Evolutionary conservation across 139 green algal genomes (phyloP).

Genomic region (Volvox reticuliferus): DNA sequence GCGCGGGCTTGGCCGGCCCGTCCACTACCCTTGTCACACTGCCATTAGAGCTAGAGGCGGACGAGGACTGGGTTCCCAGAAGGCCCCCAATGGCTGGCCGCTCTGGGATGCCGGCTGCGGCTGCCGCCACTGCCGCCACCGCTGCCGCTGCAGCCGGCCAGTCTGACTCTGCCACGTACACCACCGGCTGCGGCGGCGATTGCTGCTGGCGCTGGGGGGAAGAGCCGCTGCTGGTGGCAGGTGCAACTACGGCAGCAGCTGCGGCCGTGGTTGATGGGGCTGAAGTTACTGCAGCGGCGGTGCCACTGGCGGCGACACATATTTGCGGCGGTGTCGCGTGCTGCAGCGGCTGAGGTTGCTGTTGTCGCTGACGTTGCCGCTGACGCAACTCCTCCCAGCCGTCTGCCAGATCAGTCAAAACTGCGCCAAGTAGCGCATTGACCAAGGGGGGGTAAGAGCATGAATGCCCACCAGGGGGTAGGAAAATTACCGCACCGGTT

Average conservation of each 20-base stretch:
- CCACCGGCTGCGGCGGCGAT: neutral
- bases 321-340: neutral
- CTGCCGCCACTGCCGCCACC: neutral
- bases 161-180: conserved; percentile 20
- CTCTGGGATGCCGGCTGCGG: neutral
- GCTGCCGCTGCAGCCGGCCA: neutral
- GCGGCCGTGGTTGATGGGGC: neutral
- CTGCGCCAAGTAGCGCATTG: neutral
- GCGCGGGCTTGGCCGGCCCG: neutral
- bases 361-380: neutral
- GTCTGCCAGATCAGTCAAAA: conserved; percentile 9
- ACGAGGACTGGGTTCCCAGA: neutral
- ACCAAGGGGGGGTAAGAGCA: neutral
- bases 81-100: neutral
- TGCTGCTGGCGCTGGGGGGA: neutral
- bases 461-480: neutral
- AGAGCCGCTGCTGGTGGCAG: neutral
- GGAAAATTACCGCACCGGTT: neutral
- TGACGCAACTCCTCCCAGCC: conserved; percentile 11
- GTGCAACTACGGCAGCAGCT: neutral
- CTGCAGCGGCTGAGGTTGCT: neutral
- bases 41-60: neutral
- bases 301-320: neutral
- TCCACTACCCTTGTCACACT: neutral
- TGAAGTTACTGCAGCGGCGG: neutral